Evolutionary conservation across 129 eudicot genomes (phyloP), one percentile per base, ranked within the genome.

Genomic region (Chrysanthemum seticuspe): DNA sequence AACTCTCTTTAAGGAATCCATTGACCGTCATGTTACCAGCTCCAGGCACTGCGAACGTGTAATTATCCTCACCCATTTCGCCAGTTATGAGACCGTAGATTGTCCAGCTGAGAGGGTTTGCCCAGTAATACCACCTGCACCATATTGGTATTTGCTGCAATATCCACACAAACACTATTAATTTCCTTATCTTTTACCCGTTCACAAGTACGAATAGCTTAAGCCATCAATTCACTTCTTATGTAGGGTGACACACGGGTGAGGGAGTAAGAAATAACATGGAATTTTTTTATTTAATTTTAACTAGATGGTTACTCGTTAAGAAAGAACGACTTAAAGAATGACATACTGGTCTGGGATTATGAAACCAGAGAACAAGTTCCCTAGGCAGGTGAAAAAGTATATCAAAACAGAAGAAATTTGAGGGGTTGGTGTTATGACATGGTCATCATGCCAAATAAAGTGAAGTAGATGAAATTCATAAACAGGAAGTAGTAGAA

Each of bases 331-430:
- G 67, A 44, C 16, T 9, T 62, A 25, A 27, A 23, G 66, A 61
- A 61, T 61, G 66, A 61, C 67, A 36, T 65, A 81, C 85, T 72
- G 71, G 76, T 55, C 67, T 29, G 82, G 82, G 58, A 72, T 58
- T 55, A 81, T 19, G 75, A 81, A 72, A 18, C 85, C 85, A 3
- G 78, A 71, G 61, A 81, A 81, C 77, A 81, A 59, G 78, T 72
- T 81, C 85, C 85, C 77, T 58, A 81, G 75, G 72, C 78, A 71
- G 58, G 55, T 50, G 75, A 81, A 72, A 53, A 76, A 76, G 78
- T 74, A 72, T 3, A 76, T 15, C 61, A 81, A 36, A 56, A 81
- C 62, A 67, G 79, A 74, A 6, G 81, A 78, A 25, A 81, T 72
- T n/a, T 81, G 82, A 2, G 77, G 71, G 53, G 68, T 59, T 36